These are phyloP conservation scores for Sonneratia alba DNA, from an alignment of 345 rosid genomes.

Conservation along the genomic window DNA sequence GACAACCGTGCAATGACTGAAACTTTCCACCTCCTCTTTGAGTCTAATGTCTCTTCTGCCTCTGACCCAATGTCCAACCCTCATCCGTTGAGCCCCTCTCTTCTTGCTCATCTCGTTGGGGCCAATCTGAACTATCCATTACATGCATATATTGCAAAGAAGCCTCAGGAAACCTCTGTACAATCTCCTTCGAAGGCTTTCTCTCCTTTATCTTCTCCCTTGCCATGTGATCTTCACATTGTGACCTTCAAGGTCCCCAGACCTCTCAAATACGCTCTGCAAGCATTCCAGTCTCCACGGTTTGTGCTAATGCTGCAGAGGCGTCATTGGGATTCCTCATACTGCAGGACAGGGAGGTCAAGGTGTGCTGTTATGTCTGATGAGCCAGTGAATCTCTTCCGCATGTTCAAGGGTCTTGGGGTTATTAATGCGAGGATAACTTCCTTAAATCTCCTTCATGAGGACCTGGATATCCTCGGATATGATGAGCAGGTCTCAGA, in stretches of 20 bases:
- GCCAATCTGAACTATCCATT: conserved; percentile 81
- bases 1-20: conserved; percentile 77
- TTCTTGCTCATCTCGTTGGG: conserved; percentile 66
- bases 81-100: conserved; percentile 63
- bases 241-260: conserved; percentile 81
- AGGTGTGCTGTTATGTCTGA: conserved; percentile 52
- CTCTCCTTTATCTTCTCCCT: conserved; percentile 58
- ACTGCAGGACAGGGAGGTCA: conserved; percentile 47
- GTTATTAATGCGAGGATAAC: conserved; percentile 58
- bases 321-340: conserved; percentile 68
- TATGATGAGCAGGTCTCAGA: conserved; percentile 50
- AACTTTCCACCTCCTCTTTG: conserved; percentile 60
- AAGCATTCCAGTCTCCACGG: conserved; percentile 39
- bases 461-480: conserved; percentile 64
- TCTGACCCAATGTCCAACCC: conserved; percentile 31
- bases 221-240: conserved; percentile 87
- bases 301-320: conserved; percentile 64
- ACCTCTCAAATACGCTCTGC: conserved; percentile 61
- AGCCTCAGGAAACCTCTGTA: conserved; percentile 48
- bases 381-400: conserved; percentile 57
- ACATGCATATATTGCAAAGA: conserved; percentile 72
- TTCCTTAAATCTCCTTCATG: conserved; percentile 84
- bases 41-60: conserved; percentile 56
- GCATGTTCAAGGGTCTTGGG: conserved; percentile 62
- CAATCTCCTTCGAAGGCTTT: conserved; percentile 43